phyloP scores from a whole-genome alignment of 2,329 filamentous ascomycete species.

The Elsinoe fawcettii region DNA sequence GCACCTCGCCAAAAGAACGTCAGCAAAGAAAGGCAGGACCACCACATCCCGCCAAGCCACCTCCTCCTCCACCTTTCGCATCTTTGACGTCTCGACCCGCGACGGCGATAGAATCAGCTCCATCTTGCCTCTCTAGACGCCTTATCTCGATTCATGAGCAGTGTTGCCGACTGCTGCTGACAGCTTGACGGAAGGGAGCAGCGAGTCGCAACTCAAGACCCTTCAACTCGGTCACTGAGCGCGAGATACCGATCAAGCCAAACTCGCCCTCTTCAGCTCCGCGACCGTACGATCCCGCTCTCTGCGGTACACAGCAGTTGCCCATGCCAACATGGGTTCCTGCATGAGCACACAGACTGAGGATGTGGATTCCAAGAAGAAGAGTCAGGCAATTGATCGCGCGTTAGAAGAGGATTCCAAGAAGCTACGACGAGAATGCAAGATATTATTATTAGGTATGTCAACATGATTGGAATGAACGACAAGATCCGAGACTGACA shows the following conservation, averaged over 20 bases:
- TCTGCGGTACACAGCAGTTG: slow-evolving; percentile 2
- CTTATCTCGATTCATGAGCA: background rate
- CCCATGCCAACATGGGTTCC: slow-evolving; percentile 61
- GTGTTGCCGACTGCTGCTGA: background rate
- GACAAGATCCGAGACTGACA: background rate
- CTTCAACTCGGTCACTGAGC: background rate
- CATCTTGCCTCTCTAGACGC: background rate
- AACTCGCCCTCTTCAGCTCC: background rate
- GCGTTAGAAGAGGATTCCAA: slow-evolving; percentile 90
- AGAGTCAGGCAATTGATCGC: slow-evolving; percentile 91
- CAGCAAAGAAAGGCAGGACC: slow-evolving; percentile 11
- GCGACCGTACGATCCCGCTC: background rate
- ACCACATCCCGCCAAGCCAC: slow-evolving; percentile 10
- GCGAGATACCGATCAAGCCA: background rate
- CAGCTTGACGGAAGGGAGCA: slow-evolving; percentile 2
- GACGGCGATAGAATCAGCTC: slow-evolving; percentile 10
- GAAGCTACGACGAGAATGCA: slow-evolving; percentile 92
- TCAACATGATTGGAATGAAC: slow-evolving; percentile 15
- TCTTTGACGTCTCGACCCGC: slow-evolving; percentile 9
- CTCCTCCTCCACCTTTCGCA: slow-evolving; percentile 9
- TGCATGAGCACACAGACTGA: slow-evolving; percentile 88
- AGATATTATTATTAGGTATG: slow-evolving; percentile 89
- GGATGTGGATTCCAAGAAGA: slow-evolving; percentile 88
- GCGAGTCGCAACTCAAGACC: background rate
- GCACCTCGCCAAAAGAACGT: slow-evolving; percentile 4